Evolutionary conservation across 306 rosid genomes (phyloP).

Genomic region (Quercus gilva): DNA sequence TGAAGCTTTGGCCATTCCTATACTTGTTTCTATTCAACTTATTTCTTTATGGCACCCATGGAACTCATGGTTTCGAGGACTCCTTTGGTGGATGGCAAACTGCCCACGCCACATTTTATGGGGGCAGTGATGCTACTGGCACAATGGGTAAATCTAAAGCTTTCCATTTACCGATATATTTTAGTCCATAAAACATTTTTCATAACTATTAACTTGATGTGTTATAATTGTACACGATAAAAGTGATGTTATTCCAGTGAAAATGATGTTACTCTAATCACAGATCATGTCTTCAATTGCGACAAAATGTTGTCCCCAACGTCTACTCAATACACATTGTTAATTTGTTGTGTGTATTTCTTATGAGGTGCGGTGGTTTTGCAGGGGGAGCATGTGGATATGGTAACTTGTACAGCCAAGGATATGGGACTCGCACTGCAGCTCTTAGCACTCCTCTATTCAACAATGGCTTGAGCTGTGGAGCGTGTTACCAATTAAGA

Average conservation of each 20-base stretch:
- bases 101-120: constrained; percentile 45
- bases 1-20: not conserved
- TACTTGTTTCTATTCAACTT: not conserved
- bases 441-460: constrained; percentile 39
- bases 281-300: too few species aligned
- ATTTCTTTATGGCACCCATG: not conserved
- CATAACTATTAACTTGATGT: too few species aligned
- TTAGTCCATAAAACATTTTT: too few species aligned
- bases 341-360: not conserved
- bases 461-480: constrained; percentile 38
- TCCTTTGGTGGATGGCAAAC: constrained; percentile 24
- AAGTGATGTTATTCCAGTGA: too few species aligned
- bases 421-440: constrained; percentile 39
- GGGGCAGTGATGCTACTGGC: constrained; percentile 43
- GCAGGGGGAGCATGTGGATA: constrained; percentile 48
- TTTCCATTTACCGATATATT: too few species aligned
- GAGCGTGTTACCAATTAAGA: constrained; percentile 30
- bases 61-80: not conserved
- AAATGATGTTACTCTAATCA: too few species aligned
- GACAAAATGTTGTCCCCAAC: too few species aligned
- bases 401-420: constrained; percentile 42
- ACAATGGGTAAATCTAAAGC: constrained; percentile 35
- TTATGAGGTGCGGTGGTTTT: not conserved
- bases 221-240: too few species aligned
- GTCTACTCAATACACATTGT: too few species aligned